Base-by-base conservation (phyloP, 768 basidiomycete species). In the Mycena vulgaris region DNA sequence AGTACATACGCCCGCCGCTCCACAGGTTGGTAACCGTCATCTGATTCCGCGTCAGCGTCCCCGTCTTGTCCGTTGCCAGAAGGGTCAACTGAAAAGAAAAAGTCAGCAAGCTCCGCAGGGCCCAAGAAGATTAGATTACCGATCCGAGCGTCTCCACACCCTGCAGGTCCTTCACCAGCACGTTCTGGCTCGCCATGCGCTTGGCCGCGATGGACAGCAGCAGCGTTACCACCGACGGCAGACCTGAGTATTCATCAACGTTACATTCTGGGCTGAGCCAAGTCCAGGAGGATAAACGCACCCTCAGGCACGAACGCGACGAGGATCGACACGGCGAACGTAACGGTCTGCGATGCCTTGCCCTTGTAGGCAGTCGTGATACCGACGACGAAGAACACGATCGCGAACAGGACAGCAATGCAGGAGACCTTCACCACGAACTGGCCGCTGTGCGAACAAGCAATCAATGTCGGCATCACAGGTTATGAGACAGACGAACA, bases 11-110 rank as follows among this genome's bases (percentile, higher is more conserved):
- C 48, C 78, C 81, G 0, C 89, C 88, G 75, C 87, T 91, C 90
- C 91, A 92, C 19, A 91, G 75, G 68, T 92, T 92, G 17, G 90
- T 89, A 4, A 91, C 90, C 17, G 91, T 92, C 91, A 92, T 92
- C 76, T 92, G 90, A 76, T 92, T 92, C 45, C 89, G 80, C 13
- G 91, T 92, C 60, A 92, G 77, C 19, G 91, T 92, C 14, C 91
- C 91, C 1, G 91, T 92, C 78, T 92, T 92, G 75, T 92, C 91
- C 11, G 91, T 92, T 6, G 91, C 91, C 16, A 92, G 80, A 14
- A 92, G 83, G 0, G 90, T 92, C 25, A 91, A 79, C 88, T 89
- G n/a, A n/a, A 19, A 42, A 23, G 53, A 16, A 19, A n/a, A 49
- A n/a, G 53, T 74, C 53, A 77, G 72, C 33, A 66, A 64, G 23